phyloP scores from a whole-genome alignment of 345 rosid genomes.

The Passiflora organensis region DNA sequence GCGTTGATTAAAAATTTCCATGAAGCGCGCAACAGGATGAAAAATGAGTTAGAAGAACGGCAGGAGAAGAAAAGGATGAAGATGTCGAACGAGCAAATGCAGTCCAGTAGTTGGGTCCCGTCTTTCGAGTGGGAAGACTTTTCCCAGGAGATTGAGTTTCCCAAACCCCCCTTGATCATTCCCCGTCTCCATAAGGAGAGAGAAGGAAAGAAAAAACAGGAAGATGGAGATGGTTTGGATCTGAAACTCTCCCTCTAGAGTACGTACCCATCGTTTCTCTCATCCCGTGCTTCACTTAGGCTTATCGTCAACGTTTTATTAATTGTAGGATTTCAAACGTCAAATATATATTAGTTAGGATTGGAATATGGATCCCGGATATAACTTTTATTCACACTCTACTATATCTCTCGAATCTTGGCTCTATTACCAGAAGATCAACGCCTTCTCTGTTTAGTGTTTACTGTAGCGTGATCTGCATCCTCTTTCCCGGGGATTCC shows the following conservation, averaged over 20 bases:
- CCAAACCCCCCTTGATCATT: slow-evolving; percentile 9
- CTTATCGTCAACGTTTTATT: too few relatives aligned
- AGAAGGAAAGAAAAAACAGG: neutral
- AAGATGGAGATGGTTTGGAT: slow-evolving; percentile 11
- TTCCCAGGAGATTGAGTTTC: slow-evolving; percentile 15
- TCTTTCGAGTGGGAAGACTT: slow-evolving; percentile 32
- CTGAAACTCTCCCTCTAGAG: slow-evolving; percentile 26
- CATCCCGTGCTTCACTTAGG: too few relatives aligned
- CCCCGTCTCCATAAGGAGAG: neutral
- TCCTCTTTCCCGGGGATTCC: too few relatives aligned
- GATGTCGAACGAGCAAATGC: neutral
- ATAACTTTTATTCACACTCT: too few relatives aligned
- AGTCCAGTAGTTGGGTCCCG: slow-evolving; percentile 28
- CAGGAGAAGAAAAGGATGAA: slow-evolving; percentile 9
- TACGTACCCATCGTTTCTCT: too few relatives aligned
- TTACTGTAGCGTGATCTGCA: too few relatives aligned
- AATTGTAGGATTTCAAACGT: too few relatives aligned
- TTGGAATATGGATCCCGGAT: too few relatives aligned
- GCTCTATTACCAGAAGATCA: too few relatives aligned
- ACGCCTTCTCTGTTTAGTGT: too few relatives aligned
- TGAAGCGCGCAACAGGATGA: slow-evolving; percentile 24
- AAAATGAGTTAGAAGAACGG: slow-evolving; percentile 9
- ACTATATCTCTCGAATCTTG: too few relatives aligned
- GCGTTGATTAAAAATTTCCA: slow-evolving; percentile 20
- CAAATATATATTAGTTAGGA: too few relatives aligned